Conservation (phyloP, 768 basidiomycete species). For the Paxillus ammoniavirescens region DNA sequence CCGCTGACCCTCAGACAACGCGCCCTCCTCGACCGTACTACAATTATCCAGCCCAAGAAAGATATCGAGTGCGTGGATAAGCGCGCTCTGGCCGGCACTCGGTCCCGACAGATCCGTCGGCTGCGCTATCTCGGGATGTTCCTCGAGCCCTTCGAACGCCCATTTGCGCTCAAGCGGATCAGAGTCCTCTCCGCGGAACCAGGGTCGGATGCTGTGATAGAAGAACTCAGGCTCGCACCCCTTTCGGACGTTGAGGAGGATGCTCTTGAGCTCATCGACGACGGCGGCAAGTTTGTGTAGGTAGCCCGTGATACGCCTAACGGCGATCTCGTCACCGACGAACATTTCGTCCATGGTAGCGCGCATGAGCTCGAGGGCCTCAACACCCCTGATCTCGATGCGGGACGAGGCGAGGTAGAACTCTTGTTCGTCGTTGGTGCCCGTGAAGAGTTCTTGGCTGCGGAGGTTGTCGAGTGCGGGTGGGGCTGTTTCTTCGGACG, state of each 20-base stretch:
- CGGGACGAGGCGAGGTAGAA: conserved; percentile 87
- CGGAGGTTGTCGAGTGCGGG: conserved; percentile 58
- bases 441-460: conserved; percentile 71
- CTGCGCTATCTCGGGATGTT: conserved; percentile 39
- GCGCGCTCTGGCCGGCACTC: conserved; percentile 78
- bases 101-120: conserved; percentile 68
- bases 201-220: conserved; percentile 72
- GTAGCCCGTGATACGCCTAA: conserved; percentile 62
- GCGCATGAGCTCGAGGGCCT: conserved; percentile 84
- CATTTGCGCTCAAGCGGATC: conserved; percentile 43
- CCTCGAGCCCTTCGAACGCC: conserved; percentile 61
- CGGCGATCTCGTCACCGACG: conserved; percentile 65
- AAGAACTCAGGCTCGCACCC: conserved; percentile 74
- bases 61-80: conserved; percentile 71
- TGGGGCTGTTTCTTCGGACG: conserved; percentile 24
- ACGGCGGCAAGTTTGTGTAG: conserved; percentile 60
- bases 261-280: conserved; percentile 58
- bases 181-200: conserved; percentile 75
- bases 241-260: conserved; percentile 63
- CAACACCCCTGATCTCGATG: conserved; percentile 83
- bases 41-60: conserved; percentile 66
- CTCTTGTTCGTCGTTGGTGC: conserved; percentile 74
- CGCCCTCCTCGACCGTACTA: conserved; percentile 19
- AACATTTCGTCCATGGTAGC: conserved; percentile 86
- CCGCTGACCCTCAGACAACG: conserved; percentile 11